Evolutionary conservation across 2,329 filamentous ascomycete genomes (phyloP), one percentile per base, ranked within the genome.

Genomic region (Sclerotiophoma versabilis): DNA sequence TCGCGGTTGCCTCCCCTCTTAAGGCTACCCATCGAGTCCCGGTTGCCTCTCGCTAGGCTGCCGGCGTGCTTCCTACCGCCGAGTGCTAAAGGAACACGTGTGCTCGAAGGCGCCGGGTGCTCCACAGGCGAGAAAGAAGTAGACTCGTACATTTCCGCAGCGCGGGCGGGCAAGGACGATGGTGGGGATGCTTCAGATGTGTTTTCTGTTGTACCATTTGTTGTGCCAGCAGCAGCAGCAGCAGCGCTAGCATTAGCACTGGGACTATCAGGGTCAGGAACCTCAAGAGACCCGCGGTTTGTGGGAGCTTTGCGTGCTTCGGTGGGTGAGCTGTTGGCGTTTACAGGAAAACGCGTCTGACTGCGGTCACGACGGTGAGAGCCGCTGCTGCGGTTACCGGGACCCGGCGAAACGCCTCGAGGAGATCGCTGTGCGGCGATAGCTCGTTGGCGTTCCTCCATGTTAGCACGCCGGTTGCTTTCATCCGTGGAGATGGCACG

Each of bases 401-500:
- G 87, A 5, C 83, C 87, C 7, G 92, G 92, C 58, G 89, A 92
- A 20, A 85, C 88, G 25, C 87, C 90, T 43, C 92, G 86, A 38
- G 72, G 87, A 11, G 72, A 88, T 46, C 91, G 72, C 51, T 74
- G 86, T 63, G 81, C 86, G 27, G 83, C 84, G 51, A 95, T 86
- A 58, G 92, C 91, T 58, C 91, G 87, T 73, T 92, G 91, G 46
- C 95, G 87, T 73, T 96, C 95, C 76, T 98, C 93, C 87, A 96
- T 93, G 63, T 96, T 88, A 37, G 91, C 91, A 69, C 92, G 91
- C 56, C 95, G 89, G 76, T 96, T 96, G 77, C 92, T 96, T 80
- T 99, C 95, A 71, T 99, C 92, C 0, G 92, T 96, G 73, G 91
- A 96, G 69, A 97, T 91, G 25, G 93, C 93, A 41, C 95, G 89